These are phyloP conservation scores for Hypsizygus marmoreus DNA, from an alignment of 768 basidiomycete genomes.

Conservation along the genomic window DNA sequence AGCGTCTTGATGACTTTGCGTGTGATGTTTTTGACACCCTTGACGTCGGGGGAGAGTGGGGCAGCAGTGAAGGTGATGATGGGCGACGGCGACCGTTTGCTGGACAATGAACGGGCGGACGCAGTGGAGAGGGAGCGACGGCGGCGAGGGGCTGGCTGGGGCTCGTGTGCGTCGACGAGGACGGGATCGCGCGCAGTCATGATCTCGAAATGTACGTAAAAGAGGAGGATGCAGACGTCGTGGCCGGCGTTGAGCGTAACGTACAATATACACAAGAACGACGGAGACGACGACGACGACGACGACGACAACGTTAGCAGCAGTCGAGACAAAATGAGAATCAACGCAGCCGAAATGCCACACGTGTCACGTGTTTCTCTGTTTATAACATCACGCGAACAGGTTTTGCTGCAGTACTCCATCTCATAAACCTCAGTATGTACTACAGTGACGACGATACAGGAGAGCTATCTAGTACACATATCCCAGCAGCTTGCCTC, in stretches of 20 bases:
- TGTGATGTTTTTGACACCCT: conserved; percentile 49
- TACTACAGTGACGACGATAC: too few relatives aligned
- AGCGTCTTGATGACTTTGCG: conserved; percentile 50
- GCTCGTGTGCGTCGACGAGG: conserved; percentile 17
- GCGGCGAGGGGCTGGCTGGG: conserved; percentile 15
- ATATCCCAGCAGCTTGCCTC: conserved; percentile 93
- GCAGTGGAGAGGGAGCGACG: conserved; percentile 20
- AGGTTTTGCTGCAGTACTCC: too few relatives aligned
- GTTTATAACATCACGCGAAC: too few relatives aligned
- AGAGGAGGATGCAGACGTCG: neutral
- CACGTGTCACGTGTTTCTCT: conserved; percentile 8
- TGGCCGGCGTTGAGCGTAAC: neutral
- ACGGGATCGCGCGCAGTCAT: conserved; percentile 25
- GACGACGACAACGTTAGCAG: neutral
- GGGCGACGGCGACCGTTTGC: conserved; percentile 50
- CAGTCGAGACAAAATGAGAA: neutral
- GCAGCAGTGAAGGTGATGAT: conserved; percentile 44
- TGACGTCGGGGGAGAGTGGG: conserved; percentile 33
- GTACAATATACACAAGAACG: neutral
- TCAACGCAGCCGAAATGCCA: conserved; percentile 7
- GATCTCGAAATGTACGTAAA: conserved; percentile 5
- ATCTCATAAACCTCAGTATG: too few relatives aligned
- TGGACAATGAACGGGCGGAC: conserved; percentile 18
- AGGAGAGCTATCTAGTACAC: conserved; percentile 63
- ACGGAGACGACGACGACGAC: conserved; percentile 1